Conservation (phyloP, 2,329 filamentous ascomycete species). For the Scopulariopsis brevicaulis region DNA sequence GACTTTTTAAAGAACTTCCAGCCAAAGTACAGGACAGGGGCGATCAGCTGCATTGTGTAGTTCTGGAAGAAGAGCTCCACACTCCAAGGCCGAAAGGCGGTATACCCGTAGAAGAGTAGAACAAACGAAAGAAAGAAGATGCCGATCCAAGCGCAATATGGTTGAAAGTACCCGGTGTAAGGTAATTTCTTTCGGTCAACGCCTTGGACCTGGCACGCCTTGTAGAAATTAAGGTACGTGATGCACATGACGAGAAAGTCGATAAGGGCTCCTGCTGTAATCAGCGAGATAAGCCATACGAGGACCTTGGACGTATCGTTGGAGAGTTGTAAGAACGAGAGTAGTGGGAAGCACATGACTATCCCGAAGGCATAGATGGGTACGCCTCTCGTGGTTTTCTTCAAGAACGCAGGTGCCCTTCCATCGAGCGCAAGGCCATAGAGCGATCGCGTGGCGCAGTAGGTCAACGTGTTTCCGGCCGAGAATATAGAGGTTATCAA, state of each 20-base stretch:
- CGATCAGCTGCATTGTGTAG: conserved; percentile 46
- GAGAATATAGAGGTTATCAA: conserved; percentile 56
- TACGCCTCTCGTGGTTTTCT: conserved; percentile 45
- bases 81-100: conserved; percentile 34
- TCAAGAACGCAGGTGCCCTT: conserved; percentile 36
- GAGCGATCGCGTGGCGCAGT: conserved; percentile 42
- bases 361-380: conserved; percentile 25
- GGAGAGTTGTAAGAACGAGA: background rate
- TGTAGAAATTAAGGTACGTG: conserved; percentile 46
- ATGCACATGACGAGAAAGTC: conserved; percentile 40
- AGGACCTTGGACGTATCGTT: conserved; percentile 17
- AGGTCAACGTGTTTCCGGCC: conserved; percentile 44
- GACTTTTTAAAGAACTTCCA: conserved; percentile 36
- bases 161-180: conserved; percentile 26
- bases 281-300: conserved; percentile 30
- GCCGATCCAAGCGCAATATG: conserved; percentile 39
- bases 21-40: conserved; percentile 37
- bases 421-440: conserved; percentile 43
- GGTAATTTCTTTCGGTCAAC: background rate
- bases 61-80: conserved; percentile 35
- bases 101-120: conserved; percentile 44
- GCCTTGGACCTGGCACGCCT: conserved; percentile 20
- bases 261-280: conserved; percentile 32
- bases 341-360: background rate
- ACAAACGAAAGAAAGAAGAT: conserved; percentile 28